Base-by-base conservation (phyloP, 2,329 filamentous ascomycete genomes). In the Claviceps digitariae region DNA sequence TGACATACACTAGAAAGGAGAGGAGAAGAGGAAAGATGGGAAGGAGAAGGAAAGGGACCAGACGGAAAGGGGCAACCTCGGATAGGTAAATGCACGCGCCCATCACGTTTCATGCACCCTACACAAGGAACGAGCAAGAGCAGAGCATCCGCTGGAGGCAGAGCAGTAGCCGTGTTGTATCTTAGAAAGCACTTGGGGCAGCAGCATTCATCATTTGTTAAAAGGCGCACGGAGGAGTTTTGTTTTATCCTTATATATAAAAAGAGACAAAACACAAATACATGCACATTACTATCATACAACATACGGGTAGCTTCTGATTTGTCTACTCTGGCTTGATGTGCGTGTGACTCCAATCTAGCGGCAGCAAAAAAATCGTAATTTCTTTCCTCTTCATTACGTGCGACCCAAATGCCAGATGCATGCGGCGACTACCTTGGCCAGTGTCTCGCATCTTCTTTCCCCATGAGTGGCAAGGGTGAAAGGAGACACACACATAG, bases 221-320 rank as follows among this genome's bases (percentile, higher is more conserved):
- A 44, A 25, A 34, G 10, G 5, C 12, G 17, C 36, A 17, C n/a
- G n/a, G n/a, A n/a, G n/a, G n/a, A n/a, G 27, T 29, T 9, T 29
- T 29, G 6, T 29, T 8, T 29, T 29, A 7, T 29, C 9, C 9
- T 29, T 29, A 29, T 7, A 29, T 7, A 29, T 7, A 29, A 29
- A 29, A 29, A 29, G 9, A 29, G 27, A 29, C 6, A 29, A 36
- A 38, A 20, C 25, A 25, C 21, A 12, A 23, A 38, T 23, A 10
- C 47, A 29, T n/a, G 44, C 34, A 50, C 27, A 50, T 48, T 52
- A 52, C 43, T 52, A 53, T 69, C 55, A 53, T 54, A 55, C 56
- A 55, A 52, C 48, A 55, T 54, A 20, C 46, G 31, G 25, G n/a
- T 36, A 44, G 46, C 51, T 41, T 27, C 40, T 48, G 4, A 40